phyloP scores from a whole-genome alignment of 177 flowering plant genomes.

The Vitis hybrid region DNA sequence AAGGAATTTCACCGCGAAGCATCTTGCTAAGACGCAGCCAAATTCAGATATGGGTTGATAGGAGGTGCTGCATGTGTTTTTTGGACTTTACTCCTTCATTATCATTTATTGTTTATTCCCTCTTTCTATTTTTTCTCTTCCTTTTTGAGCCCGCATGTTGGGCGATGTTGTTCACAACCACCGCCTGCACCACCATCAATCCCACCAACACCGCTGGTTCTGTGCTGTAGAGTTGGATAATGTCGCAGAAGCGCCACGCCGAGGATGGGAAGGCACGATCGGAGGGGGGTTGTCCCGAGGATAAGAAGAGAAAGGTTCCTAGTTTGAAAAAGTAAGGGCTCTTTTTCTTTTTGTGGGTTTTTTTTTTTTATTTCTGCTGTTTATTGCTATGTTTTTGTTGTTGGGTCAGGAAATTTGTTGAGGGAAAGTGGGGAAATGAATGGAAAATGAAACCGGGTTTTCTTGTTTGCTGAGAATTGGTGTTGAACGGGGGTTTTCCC shows the following conservation, averaged over 20 bases:
- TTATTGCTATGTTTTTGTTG: neutral
- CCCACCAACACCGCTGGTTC: neutral
- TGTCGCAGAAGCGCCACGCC: constrained; percentile 50
- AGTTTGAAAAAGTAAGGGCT: constrained; percentile 25
- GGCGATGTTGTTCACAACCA: neutral
- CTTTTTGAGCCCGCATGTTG: constrained; percentile 12
- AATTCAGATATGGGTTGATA: constrained; percentile 18
- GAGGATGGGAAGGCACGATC: constrained; percentile 34
- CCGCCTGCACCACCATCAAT: neutral
- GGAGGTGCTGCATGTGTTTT: neutral
- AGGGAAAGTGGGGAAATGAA: neutral
- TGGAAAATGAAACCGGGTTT: neutral
- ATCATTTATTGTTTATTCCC: neutral
- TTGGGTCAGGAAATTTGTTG: neutral
- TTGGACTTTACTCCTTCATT: constrained; percentile 25
- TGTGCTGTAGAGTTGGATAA: constrained; percentile 3
- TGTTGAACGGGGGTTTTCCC: neutral
- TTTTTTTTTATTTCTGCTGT: too few relatives aligned
- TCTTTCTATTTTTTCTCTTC: neutral
- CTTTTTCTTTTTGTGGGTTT: neutral
- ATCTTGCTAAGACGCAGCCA: constrained; percentile 23
- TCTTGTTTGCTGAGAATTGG: neutral
- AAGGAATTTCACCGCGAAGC: constrained; percentile 8
- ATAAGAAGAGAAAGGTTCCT: constrained; percentile 43
- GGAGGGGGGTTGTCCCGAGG: constrained; percentile 30